Evolutionary conservation across 805 yeast genomes (phyloP).

Genomic region (Hanseniaspora osmophila): DNA sequence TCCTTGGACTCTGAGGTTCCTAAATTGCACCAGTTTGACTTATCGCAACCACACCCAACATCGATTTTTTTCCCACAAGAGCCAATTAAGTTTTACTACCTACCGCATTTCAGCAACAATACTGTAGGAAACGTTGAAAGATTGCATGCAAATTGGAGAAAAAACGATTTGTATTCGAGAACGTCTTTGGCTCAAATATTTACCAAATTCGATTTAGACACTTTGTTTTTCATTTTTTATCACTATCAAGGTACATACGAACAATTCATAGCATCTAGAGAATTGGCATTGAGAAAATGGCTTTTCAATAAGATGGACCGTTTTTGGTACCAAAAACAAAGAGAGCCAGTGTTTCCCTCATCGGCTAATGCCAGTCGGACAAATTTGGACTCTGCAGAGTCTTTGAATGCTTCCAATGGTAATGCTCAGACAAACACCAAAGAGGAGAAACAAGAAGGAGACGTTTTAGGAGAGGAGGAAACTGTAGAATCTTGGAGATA

Average conservation of each 20-base stretch:
- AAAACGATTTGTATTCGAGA: slow-evolving; percentile 20
- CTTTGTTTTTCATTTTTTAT: slow-evolving; percentile 84
- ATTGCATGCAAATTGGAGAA: slow-evolving; percentile 5
- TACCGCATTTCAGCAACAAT: slow-evolving; percentile 1
- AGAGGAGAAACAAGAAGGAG: slow-evolving; percentile 20
- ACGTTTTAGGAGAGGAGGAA: slow-evolving; percentile 32
- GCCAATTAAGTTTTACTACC: slow-evolving; percentile 21
- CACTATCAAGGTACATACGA: slow-evolving; percentile 59
- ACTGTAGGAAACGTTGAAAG: slow-evolving; percentile 1
- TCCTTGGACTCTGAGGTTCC: slow-evolving; percentile 83
- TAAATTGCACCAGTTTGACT: slow-evolving; percentile 40
- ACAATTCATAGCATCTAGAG: slow-evolving; percentile 68
- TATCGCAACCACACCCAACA: slow-evolving; percentile 77
- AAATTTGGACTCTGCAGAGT: too few relatives aligned
- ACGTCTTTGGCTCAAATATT: slow-evolving; percentile 43
- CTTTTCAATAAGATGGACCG: slow-evolving; percentile 30
- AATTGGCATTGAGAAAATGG: slow-evolving; percentile 73
- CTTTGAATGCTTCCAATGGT: slow-evolving; percentile 1
- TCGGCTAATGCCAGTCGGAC: too few relatives aligned
- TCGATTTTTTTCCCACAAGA: slow-evolving; percentile 71
- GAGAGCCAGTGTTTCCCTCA: slow-evolving; percentile 20
- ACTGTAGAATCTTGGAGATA: slow-evolving; percentile 42
- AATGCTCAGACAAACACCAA: slow-evolving; percentile 12
- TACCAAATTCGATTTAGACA: slow-evolving; percentile 68
- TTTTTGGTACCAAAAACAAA: slow-evolving; percentile 42